These are phyloP conservation scores for Selenicereus undatus DNA, from an alignment of 148 eudicot genomes.

Conservation along the genomic window DNA sequence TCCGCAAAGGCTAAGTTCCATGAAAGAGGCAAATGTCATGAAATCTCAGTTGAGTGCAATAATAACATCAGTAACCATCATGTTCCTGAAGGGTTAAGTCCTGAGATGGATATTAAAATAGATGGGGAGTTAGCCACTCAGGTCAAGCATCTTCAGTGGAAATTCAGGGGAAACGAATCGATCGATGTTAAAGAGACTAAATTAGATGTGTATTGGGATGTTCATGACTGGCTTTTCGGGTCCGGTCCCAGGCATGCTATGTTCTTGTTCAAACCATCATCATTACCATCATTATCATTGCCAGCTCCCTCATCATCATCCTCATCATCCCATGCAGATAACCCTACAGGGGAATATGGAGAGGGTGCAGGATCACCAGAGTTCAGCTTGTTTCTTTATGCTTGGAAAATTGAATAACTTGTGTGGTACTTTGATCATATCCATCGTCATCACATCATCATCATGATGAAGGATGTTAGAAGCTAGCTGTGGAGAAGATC, in stretches of 20 bases:
- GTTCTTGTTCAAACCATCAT: constrained; percentile 67
- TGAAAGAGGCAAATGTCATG: constrained; percentile 71
- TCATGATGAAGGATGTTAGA: constrained; percentile 1
- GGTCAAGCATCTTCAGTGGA: constrained; percentile 85
- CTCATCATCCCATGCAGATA: constrained; percentile 26
- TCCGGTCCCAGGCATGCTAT: constrained; percentile 77
- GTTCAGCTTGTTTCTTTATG: constrained; percentile 80
- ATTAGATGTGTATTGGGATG: constrained; percentile 89
- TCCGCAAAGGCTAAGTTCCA: constrained; percentile 60
- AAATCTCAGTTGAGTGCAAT: constrained; percentile 72
- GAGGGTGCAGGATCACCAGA: constrained; percentile 38
- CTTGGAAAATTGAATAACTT: constrained; percentile 87
- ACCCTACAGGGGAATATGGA: constrained; percentile 30
- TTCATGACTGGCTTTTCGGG: constrained; percentile 92
- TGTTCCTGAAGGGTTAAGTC: constrained; percentile 33
- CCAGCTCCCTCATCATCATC: constrained; percentile 22
- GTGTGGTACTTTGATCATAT: background rate
- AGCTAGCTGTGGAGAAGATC: background rate
- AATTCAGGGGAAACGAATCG: constrained; percentile 75
- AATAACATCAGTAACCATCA: constrained; percentile 11
- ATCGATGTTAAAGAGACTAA: constrained; percentile 48
- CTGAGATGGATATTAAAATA: constrained; percentile 73
- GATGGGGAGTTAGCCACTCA: constrained; percentile 68
- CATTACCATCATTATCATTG: constrained; percentile 30
- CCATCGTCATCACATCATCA: background rate